Evolutionary conservation across 106 monocot species (phyloP), one percentile per base, ranked within the genome.

Genomic region (Dendrobium huoshanense): DNA sequence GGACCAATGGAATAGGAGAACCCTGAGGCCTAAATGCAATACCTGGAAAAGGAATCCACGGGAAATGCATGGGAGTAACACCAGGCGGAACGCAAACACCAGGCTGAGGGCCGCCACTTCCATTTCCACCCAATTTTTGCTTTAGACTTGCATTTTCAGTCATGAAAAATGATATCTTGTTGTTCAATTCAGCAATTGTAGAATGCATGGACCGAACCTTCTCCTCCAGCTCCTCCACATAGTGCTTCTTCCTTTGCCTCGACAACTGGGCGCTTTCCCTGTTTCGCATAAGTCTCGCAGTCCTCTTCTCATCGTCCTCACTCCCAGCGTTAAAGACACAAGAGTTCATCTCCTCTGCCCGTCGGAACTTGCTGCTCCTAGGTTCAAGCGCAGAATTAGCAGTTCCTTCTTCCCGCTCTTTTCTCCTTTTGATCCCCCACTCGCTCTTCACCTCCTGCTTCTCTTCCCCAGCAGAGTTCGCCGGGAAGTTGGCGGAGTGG

Each of bases 221-320:
- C 18, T 86, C 86, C 86, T 92, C 92, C 49, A 92, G 65, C 75
- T 92, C 92, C 81, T 88, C 92, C 17, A 92, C 87, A 41, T 92
- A 90, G 13, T 84, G 86, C 90, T 92, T 92, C 86, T 88, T 92
- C 90, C 92, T 73, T 80, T 90, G 90, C 83, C 92, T 75, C 42
- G 92, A 92, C 1, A 92, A 88, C 86, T 92, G 92, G 16, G 92
- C 92, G 77, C 92, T 92, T 78, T 90, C 92, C 8, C 92, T 77
- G 76, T 92, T 92, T 75, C 92, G 49, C 86, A 90, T 85, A 84
- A 92, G 81, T 77, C 90, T 79, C 25, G 86, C 86, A 72, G 61
- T 84, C 78, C 83, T 80, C 89, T 86, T 90, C 42, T 88, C 86
- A 11, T 89, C 92, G 41, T 90, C 92, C 4, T 86, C 88, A 41